Evolutionary conservation across 1,139 yeast species (phyloP).

Genomic region (Suhomyces anneliseae): DNA sequence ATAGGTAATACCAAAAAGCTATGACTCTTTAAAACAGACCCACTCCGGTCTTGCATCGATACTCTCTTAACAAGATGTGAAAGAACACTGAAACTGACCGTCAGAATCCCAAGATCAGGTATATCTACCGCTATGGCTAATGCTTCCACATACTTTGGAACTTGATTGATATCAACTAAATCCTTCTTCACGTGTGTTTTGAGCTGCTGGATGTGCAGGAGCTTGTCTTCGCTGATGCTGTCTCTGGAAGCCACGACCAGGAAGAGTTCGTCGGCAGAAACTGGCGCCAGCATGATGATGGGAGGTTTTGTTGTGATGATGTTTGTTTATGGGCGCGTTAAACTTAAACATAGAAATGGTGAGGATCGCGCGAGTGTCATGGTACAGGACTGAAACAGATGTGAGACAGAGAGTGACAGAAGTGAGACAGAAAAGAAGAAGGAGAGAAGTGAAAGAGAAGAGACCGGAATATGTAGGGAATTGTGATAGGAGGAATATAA

Average conservation of each 20-base stretch:
- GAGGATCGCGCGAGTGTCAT: neutral
- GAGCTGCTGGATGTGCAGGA: slow-evolving; percentile 47
- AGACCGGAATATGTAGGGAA: neutral
- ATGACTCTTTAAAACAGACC: slow-evolving; percentile 45
- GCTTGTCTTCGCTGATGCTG: slow-evolving; percentile 26
- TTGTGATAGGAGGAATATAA: neutral
- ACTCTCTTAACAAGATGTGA: slow-evolving; percentile 78
- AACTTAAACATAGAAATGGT: neutral
- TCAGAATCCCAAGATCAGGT: slow-evolving; percentile 41
- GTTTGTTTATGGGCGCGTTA: slow-evolving; percentile 2
- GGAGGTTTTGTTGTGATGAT: neutral
- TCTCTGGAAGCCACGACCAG: slow-evolving; percentile 23
- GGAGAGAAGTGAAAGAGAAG: neutral
- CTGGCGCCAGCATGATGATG: slow-evolving; percentile 11
- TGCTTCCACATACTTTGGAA: slow-evolving; percentile 59
- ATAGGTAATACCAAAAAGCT: slow-evolving; percentile 57
- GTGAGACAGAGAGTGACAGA: neutral
- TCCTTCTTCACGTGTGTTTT: slow-evolving; percentile 73
- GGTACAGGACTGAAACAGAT: neutral
- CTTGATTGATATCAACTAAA: slow-evolving; percentile 53
- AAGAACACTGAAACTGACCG: slow-evolving; percentile 61
- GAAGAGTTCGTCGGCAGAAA: slow-evolving; percentile 27
- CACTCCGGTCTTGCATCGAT: slow-evolving; percentile 63
- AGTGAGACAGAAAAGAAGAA: neutral
- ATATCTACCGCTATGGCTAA: slow-evolving; percentile 48